Evolutionary conservation across 805 yeast species (phyloP).

Genomic region (Priceomyces melissophilus): DNA sequence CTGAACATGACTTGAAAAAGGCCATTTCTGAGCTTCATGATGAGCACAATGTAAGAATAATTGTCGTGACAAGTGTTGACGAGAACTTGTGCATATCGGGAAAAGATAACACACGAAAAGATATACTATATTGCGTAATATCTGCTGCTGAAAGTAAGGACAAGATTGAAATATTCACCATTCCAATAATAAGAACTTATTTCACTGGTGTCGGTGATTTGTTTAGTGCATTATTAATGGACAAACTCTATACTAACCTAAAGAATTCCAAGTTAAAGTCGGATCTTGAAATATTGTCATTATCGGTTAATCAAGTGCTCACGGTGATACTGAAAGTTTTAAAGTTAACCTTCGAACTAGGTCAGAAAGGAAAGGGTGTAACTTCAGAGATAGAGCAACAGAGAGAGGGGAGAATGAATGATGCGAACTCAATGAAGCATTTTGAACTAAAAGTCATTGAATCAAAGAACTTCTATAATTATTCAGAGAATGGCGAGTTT

Average conservation of each 20-base stretch:
- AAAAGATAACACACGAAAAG: conserved; percentile 6
- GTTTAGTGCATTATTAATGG: conserved; percentile 75
- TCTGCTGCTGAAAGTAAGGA: conserved; percentile 11
- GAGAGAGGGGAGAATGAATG: conserved; percentile 49
- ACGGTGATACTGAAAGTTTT: conserved; percentile 54
- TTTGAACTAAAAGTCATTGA: conserved; percentile 71
- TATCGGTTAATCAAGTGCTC: conserved; percentile 52
- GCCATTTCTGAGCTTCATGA: conserved; percentile 52
- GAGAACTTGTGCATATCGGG: conserved; percentile 5
- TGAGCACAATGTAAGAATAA: conserved; percentile 48
- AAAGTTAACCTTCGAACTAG: conserved; percentile 39
- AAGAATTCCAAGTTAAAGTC: neutral
- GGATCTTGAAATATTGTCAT: conserved; percentile 10
- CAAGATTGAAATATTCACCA: conserved; percentile 35
- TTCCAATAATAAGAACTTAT: conserved; percentile 69
- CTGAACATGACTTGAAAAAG: conserved; percentile 31
- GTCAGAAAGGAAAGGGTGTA: conserved; percentile 21
- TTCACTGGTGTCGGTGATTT: conserved; percentile 96
- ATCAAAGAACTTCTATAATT: conserved; percentile 41
- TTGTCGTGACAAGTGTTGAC: conserved; percentile 64
- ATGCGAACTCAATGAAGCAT: conserved; percentile 58
- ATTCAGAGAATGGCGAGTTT: conserved; percentile 22
- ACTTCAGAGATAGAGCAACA: conserved; percentile 2
- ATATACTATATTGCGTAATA: conserved; percentile 26
- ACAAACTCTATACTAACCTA: conserved; percentile 43